These are phyloP conservation scores for Digitaria exilis DNA, from an alignment of 202 grass and related monocot genomes.

Conservation along the genomic window DNA sequence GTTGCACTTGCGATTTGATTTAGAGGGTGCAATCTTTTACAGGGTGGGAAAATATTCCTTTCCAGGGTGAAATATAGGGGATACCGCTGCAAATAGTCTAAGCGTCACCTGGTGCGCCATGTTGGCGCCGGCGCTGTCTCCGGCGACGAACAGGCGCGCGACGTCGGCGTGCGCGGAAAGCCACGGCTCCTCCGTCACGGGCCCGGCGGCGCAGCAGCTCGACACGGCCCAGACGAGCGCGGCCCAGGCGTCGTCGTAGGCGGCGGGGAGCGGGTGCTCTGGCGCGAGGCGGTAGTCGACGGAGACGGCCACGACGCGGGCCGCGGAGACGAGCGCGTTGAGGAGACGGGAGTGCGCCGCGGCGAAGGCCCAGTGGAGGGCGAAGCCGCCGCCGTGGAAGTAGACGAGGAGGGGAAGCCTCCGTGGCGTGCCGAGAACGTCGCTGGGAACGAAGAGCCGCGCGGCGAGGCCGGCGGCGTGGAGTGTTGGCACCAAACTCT, in stretches of 20 bases:
- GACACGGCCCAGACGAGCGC: constrained; percentile 49
- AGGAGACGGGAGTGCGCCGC: constrained; percentile 53
- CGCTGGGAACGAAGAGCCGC: constrained; percentile 45
- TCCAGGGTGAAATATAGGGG: too few species aligned
- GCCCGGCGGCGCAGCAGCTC: neutral
- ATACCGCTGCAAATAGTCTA: too few species aligned
- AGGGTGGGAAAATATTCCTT: too few species aligned
- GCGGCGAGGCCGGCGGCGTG: constrained; percentile 31
- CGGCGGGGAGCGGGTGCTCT: constrained; percentile 53
- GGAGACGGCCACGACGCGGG: constrained; percentile 56
- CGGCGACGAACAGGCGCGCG: constrained; percentile 44
- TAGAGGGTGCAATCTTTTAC: too few species aligned
- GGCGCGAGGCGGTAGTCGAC: constrained; percentile 69
- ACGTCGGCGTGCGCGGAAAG: constrained; percentile 47
- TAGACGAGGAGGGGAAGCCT: constrained; percentile 60
- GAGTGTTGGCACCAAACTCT: too few species aligned
- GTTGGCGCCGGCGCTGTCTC: constrained; percentile 78
- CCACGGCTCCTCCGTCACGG: constrained; percentile 41
- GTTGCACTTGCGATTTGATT: too few species aligned
- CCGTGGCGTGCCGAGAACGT: neutral
- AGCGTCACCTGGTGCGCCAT: constrained; percentile 61
- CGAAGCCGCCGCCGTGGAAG: constrained; percentile 77
- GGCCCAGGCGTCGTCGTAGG: constrained; percentile 57
- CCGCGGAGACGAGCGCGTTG: constrained; percentile 49
- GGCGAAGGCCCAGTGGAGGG: constrained; percentile 54